These are phyloP conservation scores for Lachnellula hyalina DNA, from an alignment of 2,329 filamentous ascomycete genomes.

Conservation along the genomic window DNA sequence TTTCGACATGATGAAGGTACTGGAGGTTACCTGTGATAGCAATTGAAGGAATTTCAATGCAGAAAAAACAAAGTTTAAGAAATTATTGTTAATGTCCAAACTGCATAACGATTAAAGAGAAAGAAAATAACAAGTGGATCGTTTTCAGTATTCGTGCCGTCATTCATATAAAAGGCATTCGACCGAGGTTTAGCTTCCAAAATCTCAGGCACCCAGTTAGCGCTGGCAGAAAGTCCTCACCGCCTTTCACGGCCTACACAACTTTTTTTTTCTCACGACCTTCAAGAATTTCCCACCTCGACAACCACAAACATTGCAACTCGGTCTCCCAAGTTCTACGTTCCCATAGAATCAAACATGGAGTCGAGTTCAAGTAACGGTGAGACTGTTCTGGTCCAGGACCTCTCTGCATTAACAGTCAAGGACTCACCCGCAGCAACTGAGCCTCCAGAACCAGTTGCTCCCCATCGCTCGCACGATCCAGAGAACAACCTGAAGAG, in stretches of 20 bases:
- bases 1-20: slow-evolving; percentile 17
- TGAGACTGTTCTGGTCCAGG: slow-evolving; percentile 5
- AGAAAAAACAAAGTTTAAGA: too few species aligned
- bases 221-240: slow-evolving; percentile 7
- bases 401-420: slow-evolving; percentile 17
- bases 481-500: slow-evolving; percentile 71
- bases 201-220: too few species aligned
- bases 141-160: neutral
- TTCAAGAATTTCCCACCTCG: neutral
- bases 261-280: neutral
- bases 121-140: too few species aligned
- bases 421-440: slow-evolving; percentile 15
- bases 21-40: neutral
- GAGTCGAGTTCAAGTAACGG: slow-evolving; percentile 9
- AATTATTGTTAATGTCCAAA: too few species aligned
- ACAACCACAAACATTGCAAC: neutral
- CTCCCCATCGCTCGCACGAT: slow-evolving; percentile 30
- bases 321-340: slow-evolving; percentile 2
- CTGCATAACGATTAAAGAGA: too few species aligned
- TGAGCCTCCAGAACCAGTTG: slow-evolving; percentile 15
- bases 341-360: slow-evolving; percentile 5
- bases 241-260: neutral
- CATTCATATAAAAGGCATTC: neutral
- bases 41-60: too few species aligned
- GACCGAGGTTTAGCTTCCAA: too few species aligned